A percentile compares a stretch with the other conserved stretches of the same genome.
phyloP scores from a whole-genome alignment of 306 rosid species.

The Lablab purpureus region DNA sequence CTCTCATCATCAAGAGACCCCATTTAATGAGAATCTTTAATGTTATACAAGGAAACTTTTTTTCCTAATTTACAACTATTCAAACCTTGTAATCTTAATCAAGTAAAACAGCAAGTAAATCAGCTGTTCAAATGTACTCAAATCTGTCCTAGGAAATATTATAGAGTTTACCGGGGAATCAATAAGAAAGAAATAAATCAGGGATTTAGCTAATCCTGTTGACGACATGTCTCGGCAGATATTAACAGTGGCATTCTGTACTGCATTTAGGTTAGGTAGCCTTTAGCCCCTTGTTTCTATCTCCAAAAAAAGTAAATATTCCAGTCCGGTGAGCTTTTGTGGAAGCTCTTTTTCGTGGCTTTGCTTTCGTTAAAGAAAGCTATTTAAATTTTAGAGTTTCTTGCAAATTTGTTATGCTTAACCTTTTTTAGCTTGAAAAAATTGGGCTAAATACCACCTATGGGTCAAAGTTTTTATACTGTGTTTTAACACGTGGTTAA shows the following conservation, averaged over 20 bases:
- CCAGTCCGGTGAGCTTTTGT: neutral
- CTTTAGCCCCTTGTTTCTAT: neutral
- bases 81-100: no score
- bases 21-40: no score
- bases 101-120: no score
- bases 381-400: neutral
- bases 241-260: neutral
- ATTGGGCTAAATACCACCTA: neutral
- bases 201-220: no score
- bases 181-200: no score
- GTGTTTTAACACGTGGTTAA: neutral
- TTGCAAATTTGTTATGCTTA: neutral
- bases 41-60: no score
- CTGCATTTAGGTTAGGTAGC: constrained; percentile 8
- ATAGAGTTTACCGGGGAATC: no score
- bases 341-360: neutral
- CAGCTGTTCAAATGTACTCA: no score
- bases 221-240: neutral
- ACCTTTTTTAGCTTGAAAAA: neutral
- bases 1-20: no score
- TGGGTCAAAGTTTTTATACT: neutral
- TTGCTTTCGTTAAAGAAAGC: neutral
- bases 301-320: neutral
- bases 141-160: no score
- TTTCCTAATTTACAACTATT: no score